Percentiles rank a stretch among this genome's conserved stretches.
phyloP scores from a whole-genome alignment of 2,329 filamentous ascomycete genomes.

The Rhexocercosporidium sp. region DNA sequence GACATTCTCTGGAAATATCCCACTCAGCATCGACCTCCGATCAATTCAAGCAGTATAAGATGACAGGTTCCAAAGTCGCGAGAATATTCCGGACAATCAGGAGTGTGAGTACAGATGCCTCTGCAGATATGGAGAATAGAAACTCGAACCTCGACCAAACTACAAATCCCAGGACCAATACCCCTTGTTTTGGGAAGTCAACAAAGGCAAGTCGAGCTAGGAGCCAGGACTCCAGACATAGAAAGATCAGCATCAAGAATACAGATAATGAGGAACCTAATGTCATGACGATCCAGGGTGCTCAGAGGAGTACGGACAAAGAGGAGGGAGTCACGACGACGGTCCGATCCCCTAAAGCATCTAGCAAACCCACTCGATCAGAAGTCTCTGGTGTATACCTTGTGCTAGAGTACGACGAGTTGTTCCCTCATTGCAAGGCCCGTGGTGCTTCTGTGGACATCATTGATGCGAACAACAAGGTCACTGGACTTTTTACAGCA shows the following conservation, averaged over 20 bases:
- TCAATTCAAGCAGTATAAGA: too few relatives aligned
- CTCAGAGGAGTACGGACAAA: neutral
- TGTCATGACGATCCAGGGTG: neutral
- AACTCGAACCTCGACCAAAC: neutral
- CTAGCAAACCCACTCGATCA: neutral
- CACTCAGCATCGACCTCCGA: too few relatives aligned
- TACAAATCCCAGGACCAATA: neutral
- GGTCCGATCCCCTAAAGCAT: neutral
- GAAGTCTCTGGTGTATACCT: neutral
- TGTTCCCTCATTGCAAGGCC: neutral
- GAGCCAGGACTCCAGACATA: neutral
- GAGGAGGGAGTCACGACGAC: neutral
- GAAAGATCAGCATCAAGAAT: neutral
- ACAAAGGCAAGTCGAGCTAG: neutral
- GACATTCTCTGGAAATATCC: too few relatives aligned
- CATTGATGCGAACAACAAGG: neutral
- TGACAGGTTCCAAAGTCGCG: too few relatives aligned
- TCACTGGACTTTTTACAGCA: neutral
- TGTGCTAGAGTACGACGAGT: neutral
- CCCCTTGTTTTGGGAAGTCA: neutral
- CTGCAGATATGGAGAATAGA: too few relatives aligned
- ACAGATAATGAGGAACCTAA: neutral
- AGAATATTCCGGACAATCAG: too few relatives aligned
- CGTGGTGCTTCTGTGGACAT: neutral
- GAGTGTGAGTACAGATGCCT: too few relatives aligned